Conservation (phyloP, 371 early-diverging fungal species). For the Mortierella sp. region DNA sequence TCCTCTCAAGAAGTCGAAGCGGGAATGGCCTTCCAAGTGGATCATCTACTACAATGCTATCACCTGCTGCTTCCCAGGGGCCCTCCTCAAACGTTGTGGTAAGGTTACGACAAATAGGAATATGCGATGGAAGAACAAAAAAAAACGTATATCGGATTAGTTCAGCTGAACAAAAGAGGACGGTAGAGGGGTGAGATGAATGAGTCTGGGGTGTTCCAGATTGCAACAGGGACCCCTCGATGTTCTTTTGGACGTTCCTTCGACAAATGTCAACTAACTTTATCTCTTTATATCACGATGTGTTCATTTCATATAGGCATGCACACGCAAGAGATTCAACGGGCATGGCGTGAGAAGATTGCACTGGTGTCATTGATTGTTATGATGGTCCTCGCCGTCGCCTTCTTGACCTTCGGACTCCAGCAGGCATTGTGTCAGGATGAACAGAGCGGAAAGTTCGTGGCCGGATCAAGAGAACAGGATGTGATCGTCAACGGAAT, state of each 20-base stretch:
- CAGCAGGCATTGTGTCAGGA: slow-evolving; percentile 69
- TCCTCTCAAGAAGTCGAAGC: slow-evolving; percentile 45
- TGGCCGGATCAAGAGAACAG: slow-evolving; percentile 42
- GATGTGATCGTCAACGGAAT: slow-evolving; percentile 55
- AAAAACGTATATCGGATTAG: neutral
- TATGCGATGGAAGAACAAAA: neutral
- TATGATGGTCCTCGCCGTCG: slow-evolving; percentile 77
- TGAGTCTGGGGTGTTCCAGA: neutral
- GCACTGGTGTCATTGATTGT: slow-evolving; percentile 82
- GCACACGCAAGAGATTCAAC: slow-evolving; percentile 67
- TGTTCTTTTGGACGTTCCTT: neutral
- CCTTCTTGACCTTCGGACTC: slow-evolving; percentile 83
- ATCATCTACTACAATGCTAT: slow-evolving; percentile 65
- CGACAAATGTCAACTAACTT: neutral
- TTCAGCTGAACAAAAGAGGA: neutral
- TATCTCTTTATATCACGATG: neutral
- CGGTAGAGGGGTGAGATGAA: neutral
- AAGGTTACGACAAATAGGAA: slow-evolving; percentile 13
- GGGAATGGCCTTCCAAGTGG: slow-evolving; percentile 62
- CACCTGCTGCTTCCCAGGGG: slow-evolving; percentile 69
- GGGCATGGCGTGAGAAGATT: slow-evolving; percentile 92
- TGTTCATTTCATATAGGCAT: too few relatives aligned
- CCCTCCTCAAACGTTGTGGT: slow-evolving; percentile 56
- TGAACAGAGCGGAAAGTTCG: slow-evolving; percentile 49
- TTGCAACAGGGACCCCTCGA: neutral